These are phyloP conservation scores for Penicillium crustosum DNA, from an alignment of 2,329 filamentous ascomycete genomes.

Conservation along the genomic window DNA sequence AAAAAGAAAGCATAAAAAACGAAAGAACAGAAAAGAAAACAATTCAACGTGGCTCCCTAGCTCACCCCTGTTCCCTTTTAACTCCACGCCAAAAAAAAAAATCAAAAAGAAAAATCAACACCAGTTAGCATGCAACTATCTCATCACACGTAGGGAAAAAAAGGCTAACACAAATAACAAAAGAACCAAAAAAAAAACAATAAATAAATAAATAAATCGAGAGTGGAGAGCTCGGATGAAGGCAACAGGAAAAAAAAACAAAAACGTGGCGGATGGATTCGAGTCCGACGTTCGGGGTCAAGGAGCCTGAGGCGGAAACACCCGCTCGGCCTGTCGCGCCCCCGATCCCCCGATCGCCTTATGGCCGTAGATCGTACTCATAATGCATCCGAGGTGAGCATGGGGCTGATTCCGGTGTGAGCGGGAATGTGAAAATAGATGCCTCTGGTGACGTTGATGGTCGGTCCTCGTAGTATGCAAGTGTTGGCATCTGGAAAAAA, in stretches of 20 bases:
- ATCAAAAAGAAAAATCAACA: conserved; percentile 3
- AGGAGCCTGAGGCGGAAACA: conserved; percentile 8
- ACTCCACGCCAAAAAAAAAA: conserved; percentile 13
- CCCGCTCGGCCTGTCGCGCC: conserved; percentile 1
- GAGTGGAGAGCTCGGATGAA: background rate
- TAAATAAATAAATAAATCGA: conserved; percentile 1
- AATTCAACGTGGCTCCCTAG: conserved; percentile 6
- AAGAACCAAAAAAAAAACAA: background rate
- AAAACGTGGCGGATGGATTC: background rate
- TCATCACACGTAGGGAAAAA: conserved; percentile 7
- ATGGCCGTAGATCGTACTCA: conserved; percentile 25
- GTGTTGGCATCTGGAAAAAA: conserved; percentile 24
- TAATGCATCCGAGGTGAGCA: conserved; percentile 40
- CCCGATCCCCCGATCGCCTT: conserved; percentile 2
- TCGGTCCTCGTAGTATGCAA: conserved; percentile 40
- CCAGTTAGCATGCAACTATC: conserved; percentile 13
- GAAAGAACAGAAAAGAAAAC: background rate
- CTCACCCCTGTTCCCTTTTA: conserved; percentile 4
- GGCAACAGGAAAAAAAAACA: background rate
- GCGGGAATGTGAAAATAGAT: conserved; percentile 40
- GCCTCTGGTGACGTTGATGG: conserved; percentile 44
- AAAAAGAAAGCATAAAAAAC: background rate
- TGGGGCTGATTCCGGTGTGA: conserved; percentile 44
- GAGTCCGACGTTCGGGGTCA: background rate
- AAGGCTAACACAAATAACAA: background rate